Evolutionary conservation across 2,329 filamentous ascomycete genomes (phyloP).

Genomic region (Paracoccidioides brasiliensis): DNA sequence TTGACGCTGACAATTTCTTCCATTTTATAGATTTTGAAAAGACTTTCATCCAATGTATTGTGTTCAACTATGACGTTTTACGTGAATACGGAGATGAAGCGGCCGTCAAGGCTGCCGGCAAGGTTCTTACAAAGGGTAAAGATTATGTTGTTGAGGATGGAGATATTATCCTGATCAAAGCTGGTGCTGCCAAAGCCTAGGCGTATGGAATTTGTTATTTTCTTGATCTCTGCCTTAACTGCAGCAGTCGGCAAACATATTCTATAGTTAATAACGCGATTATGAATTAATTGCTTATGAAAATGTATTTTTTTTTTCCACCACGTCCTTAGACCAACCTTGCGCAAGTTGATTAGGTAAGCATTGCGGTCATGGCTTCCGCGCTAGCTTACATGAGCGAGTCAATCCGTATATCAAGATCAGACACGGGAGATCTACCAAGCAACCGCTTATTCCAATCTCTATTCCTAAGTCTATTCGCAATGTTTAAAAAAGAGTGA

Average conservation of each 20-base stretch:
- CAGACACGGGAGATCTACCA: not conserved
- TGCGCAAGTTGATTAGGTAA: not conserved
- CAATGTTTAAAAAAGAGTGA: slow-evolving; percentile 92
- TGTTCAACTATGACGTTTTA: slow-evolving; percentile 74
- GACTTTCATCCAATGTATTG: slow-evolving; percentile 94
- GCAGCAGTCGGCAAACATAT: not conserved
- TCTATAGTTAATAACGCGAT: not conserved
- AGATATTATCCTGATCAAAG: slow-evolving; percentile 71
- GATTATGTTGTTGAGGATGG: slow-evolving; percentile 56
- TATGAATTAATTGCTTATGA: not conserved
- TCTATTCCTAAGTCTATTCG: slow-evolving; percentile 15
- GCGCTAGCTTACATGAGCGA: not conserved
- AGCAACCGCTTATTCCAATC: not conserved
- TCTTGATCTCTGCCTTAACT: too few species aligned
- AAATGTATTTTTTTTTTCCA: not conserved
- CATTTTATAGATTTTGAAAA: slow-evolving; percentile 69
- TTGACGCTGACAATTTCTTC: not conserved
- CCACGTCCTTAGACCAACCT: not conserved
- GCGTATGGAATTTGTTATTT: not conserved
- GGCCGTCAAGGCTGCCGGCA: slow-evolving; percentile 82
- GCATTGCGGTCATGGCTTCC: not conserved
- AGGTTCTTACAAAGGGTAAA: slow-evolving; percentile 97
- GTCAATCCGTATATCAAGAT: not conserved
- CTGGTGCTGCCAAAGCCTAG: slow-evolving; percentile 37
- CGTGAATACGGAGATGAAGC: slow-evolving; percentile 82